Percentiles rank a stretch among this genome's conserved stretches.
Conservation (phyloP, 768 basidiomycete genomes). For the Leccinum aurantiacum region DNA sequence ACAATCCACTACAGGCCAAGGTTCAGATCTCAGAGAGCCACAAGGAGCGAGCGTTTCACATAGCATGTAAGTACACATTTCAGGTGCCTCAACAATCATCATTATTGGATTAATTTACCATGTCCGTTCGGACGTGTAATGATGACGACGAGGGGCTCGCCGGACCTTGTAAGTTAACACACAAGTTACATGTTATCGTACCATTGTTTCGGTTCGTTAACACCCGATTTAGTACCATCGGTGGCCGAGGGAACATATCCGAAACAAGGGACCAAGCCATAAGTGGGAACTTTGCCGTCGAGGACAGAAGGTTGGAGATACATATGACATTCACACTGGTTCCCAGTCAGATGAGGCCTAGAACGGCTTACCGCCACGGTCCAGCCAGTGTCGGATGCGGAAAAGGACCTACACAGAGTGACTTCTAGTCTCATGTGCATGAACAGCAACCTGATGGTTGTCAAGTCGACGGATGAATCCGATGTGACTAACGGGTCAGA, state of each 20-base stretch:
- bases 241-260: slow-evolving; percentile 8
- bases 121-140: not conserved
- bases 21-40: slow-evolving; percentile 2
- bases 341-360: not conserved
- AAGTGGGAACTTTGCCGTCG: slow-evolving; percentile 6
- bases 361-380: not conserved
- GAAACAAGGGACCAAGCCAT: slow-evolving; percentile 18
- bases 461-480: slow-evolving; percentile 15
- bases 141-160: slow-evolving; percentile 12
- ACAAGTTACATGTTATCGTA: slow-evolving; percentile 17
- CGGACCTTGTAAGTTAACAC: slow-evolving; percentile 4
- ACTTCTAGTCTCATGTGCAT: not conserved
- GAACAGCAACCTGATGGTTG: slow-evolving; percentile 19
- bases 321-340: too few relatives aligned
- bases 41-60: slow-evolving; percentile 5
- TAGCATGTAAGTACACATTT: slow-evolving; percentile 1
- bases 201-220: slow-evolving; percentile 26
- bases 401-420: not conserved
- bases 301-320: slow-evolving; percentile 1
- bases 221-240: slow-evolving; percentile 1
- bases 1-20: not conserved
- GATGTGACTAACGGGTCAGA: slow-evolving; percentile 4
- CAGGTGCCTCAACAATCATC: not conserved
- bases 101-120: not conserved
- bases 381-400: not conserved